Conservation (phyloP, 495 filamentous ascomycete genomes). For the Podospora pseudoanserina region DNA sequence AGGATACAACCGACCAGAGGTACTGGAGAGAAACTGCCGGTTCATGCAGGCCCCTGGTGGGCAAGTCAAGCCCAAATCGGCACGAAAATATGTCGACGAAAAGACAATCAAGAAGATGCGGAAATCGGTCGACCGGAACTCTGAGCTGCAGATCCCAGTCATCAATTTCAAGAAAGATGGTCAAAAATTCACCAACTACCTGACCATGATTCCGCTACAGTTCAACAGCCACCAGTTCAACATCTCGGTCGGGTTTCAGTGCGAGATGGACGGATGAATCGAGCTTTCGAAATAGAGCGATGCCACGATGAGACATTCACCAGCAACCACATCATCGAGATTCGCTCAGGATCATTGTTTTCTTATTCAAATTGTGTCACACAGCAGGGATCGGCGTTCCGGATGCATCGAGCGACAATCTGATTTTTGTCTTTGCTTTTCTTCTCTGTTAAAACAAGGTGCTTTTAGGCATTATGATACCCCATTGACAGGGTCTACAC, state of each 20-base stretch:
- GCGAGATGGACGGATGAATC: constrained; percentile 1
- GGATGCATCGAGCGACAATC: constrained; percentile 6
- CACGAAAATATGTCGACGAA: constrained; percentile 36
- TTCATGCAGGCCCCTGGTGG: constrained; percentile 48
- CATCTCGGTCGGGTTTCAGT: constrained; percentile 6
- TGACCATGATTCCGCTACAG: constrained; percentile 46
- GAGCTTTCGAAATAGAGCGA: not conserved
- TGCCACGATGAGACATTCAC: not conserved
- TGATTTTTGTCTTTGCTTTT: not conserved
- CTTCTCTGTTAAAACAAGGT: not conserved
- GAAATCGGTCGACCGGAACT: constrained; percentile 34
- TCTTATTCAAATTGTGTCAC: not conserved
- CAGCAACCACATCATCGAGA: not conserved
- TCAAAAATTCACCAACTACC: constrained; percentile 41
- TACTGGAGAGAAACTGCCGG: constrained; percentile 50
- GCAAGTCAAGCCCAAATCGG: constrained; percentile 27
- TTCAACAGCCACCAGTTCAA: constrained; percentile 6
- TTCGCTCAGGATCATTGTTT: not conserved
- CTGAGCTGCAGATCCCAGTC: constrained; percentile 44
- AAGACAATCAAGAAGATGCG: constrained; percentile 38
- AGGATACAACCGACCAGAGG: constrained; percentile 41
- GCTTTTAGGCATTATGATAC: constrained; percentile 11
- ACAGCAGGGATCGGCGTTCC: not conserved
- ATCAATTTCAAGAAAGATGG: constrained; percentile 51
- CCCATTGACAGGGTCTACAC: not conserved